phyloP scores from a whole-genome alignment of 2,329 filamentous ascomycete species.

The Cucurbitaria berberidis region DNA sequence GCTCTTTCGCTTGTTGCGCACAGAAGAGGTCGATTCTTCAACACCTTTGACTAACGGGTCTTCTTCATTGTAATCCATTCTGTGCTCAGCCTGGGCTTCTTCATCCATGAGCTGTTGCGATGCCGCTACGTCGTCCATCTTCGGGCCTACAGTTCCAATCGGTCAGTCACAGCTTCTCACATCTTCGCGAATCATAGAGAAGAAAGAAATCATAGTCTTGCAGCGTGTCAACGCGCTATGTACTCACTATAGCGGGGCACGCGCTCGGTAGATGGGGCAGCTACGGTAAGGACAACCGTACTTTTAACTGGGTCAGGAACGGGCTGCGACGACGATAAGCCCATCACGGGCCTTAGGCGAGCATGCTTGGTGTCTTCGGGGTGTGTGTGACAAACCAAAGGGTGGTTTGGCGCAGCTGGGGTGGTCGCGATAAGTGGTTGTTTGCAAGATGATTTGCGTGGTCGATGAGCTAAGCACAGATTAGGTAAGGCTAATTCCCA shows the following conservation, averaged over 20 bases:
- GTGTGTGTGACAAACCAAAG: not conserved
- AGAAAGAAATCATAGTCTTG: not conserved
- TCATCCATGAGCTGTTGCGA: constrained; percentile 30
- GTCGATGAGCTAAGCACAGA: too few species aligned
- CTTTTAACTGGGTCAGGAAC: constrained; percentile 1
- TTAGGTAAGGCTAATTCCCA: too few species aligned
- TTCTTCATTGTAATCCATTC: not conserved
- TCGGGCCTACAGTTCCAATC: constrained; percentile 15
- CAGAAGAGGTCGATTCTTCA: not conserved
- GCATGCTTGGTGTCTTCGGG: not conserved
- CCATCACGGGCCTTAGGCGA: constrained; percentile 10
- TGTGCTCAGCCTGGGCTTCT: constrained; percentile 6
- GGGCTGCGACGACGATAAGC: constrained; percentile 25
- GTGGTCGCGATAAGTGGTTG: not conserved
- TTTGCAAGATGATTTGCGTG: not conserved
- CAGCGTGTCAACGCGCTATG: constrained; percentile 3
- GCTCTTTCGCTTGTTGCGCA: constrained; percentile 3
- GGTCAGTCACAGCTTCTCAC: constrained; percentile 12
- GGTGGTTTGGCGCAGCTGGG: not conserved
- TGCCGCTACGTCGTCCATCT: constrained; percentile 27
- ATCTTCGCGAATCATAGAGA: not conserved
- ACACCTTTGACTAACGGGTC: not conserved
- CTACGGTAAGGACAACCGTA: constrained; percentile 2
- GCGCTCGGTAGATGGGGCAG: constrained; percentile 12
- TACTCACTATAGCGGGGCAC: constrained; percentile 24